Conservation (phyloP, 2,329 filamentous ascomycete species). For the Ambrosiella cleistominuta region DNA sequence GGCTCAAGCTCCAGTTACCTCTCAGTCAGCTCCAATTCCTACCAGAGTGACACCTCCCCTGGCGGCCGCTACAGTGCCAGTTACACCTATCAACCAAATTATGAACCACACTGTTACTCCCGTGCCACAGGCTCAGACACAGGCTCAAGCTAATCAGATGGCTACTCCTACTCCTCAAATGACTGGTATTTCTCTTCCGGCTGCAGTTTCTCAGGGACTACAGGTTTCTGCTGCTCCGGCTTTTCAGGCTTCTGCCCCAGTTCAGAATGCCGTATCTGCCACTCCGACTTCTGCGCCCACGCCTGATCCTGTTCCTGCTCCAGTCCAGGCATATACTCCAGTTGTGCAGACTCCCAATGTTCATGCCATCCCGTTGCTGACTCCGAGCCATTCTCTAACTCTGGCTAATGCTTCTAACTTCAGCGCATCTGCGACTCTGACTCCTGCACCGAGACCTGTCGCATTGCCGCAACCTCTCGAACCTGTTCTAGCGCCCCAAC, state of each 20-base stretch:
- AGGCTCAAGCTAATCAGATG: not conserved
- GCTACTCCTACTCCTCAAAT: not conserved
- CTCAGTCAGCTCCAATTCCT: not conserved
- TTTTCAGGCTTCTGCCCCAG: not conserved
- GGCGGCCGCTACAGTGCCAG: not conserved
- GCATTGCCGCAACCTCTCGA: not conserved
- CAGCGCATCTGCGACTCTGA: not conserved
- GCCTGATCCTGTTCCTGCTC: not conserved
- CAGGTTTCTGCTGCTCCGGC: not conserved
- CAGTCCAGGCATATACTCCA: not conserved
- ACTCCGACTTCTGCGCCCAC: not conserved
- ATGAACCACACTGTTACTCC: not conserved
- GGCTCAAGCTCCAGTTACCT: not conserved
- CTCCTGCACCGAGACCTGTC: not conserved
- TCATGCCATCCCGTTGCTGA: conserved; percentile 4
- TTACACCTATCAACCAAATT: not conserved
- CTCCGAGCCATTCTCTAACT: not conserved
- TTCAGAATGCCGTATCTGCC: not conserved
- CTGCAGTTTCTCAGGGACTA: not conserved
- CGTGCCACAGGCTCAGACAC: not conserved
- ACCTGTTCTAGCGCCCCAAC: not conserved
- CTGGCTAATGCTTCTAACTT: not conserved
- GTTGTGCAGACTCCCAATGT: not conserved
- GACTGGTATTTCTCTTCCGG: not conserved
- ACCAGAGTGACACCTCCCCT: not conserved